Evolutionary conservation across 1,284 basidiomycete species (phyloP).

Genomic region (Sanghuangporus weigelae): DNA sequence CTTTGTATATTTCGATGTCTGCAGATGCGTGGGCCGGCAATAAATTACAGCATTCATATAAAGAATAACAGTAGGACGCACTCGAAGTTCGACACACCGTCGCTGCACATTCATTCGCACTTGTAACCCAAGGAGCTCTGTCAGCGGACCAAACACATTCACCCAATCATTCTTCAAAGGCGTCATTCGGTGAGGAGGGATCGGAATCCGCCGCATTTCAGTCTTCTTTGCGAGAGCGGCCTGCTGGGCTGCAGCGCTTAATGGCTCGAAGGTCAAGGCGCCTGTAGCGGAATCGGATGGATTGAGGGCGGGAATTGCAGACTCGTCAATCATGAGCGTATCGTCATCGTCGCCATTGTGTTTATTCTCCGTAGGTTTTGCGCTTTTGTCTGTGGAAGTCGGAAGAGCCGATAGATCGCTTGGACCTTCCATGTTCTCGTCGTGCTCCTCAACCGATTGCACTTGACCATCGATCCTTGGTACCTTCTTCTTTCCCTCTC

Average conservation of each 20-base stretch:
- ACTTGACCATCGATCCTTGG: neutral
- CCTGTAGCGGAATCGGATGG: conserved; percentile 27
- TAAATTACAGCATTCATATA: neutral
- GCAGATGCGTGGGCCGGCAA: neutral
- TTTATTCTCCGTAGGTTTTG: neutral
- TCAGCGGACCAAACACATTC: conserved; percentile 93
- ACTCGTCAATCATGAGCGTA: conserved; percentile 56
- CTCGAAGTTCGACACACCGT: conserved; percentile 87
- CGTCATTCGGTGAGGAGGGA: conserved; percentile 96
- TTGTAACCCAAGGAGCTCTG: conserved; percentile 91
- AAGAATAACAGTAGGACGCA: conserved; percentile 36
- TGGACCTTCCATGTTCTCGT: conserved; percentile 10
- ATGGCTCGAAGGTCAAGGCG: conserved; percentile 61
- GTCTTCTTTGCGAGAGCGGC: conserved; percentile 52
- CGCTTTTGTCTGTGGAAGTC: neutral
- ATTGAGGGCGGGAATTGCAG: conserved; percentile 30
- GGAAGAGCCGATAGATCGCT: neutral
- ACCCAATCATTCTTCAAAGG: conserved; percentile 98
- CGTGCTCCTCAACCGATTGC: neutral
- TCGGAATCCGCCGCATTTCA: conserved; percentile 78
- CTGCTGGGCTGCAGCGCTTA: conserved; percentile 53
- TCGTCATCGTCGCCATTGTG: conserved; percentile 39
- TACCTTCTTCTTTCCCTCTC: conserved; percentile 10
- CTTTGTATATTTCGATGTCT: conserved; percentile 95
- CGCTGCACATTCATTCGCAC: conserved; percentile 94